These are phyloP conservation scores for Papilionanthe hybrid DNA, from an alignment of 116 monocot genomes.

Conservation along the genomic window DNA sequence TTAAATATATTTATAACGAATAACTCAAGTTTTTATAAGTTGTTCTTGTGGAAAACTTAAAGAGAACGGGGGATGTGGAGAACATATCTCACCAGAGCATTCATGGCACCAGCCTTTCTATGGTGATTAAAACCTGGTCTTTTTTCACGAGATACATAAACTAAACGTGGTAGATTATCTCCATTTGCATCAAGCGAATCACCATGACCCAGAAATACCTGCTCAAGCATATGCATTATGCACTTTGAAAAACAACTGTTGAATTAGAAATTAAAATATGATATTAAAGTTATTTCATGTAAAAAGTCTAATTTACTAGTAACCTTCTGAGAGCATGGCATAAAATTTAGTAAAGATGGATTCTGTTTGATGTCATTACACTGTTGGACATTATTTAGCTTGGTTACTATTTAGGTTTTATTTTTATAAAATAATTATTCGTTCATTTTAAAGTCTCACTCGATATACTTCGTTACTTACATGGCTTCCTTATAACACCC, in stretches of 20 bases:
- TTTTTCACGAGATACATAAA: slow-evolving; percentile 56
- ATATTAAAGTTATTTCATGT: background rate
- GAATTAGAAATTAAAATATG: background rate
- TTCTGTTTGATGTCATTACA: background rate
- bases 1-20: background rate
- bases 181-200: slow-evolving; percentile 30
- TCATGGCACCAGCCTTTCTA: slow-evolving; percentile 65
- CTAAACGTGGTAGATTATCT: slow-evolving; percentile 31
- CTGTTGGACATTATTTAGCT: background rate
- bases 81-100: slow-evolving; percentile 36
- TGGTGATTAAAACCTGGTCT: slow-evolving; percentile 48
- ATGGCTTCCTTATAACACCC: too few relatives aligned
- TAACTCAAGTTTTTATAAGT: background rate
- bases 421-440: too few relatives aligned
- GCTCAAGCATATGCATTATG: background rate
- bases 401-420: background rate
- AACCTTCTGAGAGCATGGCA: background rate
- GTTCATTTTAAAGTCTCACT: too few relatives aligned
- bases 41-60: background rate
- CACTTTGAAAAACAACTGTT: background rate
- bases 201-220: slow-evolving; percentile 39
- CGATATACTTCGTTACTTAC: too few relatives aligned
- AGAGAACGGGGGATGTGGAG: background rate
- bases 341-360: background rate
- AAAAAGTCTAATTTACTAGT: background rate